Base-by-base conservation (phyloP, 2,329 filamentous ascomycete species). In the Ramularia collo-cygni region DNA sequence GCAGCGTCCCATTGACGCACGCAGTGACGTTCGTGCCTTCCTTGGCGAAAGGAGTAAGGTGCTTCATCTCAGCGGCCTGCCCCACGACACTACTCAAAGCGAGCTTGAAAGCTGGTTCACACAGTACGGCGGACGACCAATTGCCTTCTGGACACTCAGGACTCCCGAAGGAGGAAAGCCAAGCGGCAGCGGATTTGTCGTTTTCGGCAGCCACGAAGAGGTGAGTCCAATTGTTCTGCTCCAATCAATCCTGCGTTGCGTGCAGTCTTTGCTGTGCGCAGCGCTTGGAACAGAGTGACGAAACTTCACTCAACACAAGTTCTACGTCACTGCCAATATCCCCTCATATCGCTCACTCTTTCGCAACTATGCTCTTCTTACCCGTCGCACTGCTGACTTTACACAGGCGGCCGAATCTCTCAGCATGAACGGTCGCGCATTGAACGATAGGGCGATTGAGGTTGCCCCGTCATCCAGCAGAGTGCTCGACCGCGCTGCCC, bases 21-120 rank as follows among this genome's bases (percentile, higher is more conserved):
- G 89, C 55, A 92, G 92, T 47, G 92, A 98, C 65, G 92, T 98
- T 31, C 80, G 92, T 54, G 92, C 92, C 38, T 98, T 98, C 69
- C 71, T 98, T 42, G 87, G 87, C 2, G 92, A 98, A 69, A 81
- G 92, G 46, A 95, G 89, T 73, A 98, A 98, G 69, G 90, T 98
- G 28, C 77, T 98, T 40, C 92, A 98, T 66, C 90, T 98, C 81
- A 95, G 89, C 57, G 92, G 92, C 35, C 75, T 98, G 37, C 92
- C 92, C 31, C 92, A 98, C 63, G 92, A 98, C 58, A 98, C 92
- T 26, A 98, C 92, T 2, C 92, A 98, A 68, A 96, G 90, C 3
- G 92, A 98, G 69, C 76, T 98, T 16, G 92, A 98, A 70, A 95
- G 89, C 68, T 98, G 92, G 92, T 98, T 96, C 63, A 98, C 92